Conservation (phyloP, 2,329 filamentous ascomycete genomes). For the Purpureocillium lavendulum region DNA sequence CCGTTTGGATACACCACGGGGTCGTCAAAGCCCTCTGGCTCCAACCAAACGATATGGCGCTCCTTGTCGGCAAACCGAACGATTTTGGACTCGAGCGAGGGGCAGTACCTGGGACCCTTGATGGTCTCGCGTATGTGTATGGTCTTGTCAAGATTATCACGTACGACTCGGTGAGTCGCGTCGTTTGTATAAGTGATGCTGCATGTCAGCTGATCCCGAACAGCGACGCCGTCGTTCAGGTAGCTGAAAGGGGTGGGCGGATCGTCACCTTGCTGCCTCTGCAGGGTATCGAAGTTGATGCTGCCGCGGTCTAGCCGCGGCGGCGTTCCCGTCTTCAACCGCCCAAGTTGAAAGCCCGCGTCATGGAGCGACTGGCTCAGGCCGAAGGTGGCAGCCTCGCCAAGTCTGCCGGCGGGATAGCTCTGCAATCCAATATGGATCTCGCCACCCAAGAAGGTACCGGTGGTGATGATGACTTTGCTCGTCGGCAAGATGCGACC, state of each 20-base stretch:
- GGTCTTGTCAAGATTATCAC: constrained; percentile 86
- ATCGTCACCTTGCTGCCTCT: constrained; percentile 72
- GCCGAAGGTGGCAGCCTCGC: constrained; percentile 86
- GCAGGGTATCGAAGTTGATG: constrained; percentile 68
- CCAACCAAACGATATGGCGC: constrained; percentile 88
- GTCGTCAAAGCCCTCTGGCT: constrained; percentile 88
- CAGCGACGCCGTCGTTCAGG: constrained; percentile 68
- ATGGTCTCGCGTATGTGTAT: constrained; percentile 95
- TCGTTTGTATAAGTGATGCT: constrained; percentile 83
- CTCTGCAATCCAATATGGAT: constrained; percentile 87
- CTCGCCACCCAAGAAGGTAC: constrained; percentile 90
- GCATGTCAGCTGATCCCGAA: constrained; percentile 77
- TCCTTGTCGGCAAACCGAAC: constrained; percentile 77
- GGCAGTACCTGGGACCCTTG: constrained; percentile 90
- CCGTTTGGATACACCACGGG: constrained; percentile 93
- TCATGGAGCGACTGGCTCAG: constrained; percentile 83
- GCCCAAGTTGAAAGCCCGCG: constrained; percentile 81
- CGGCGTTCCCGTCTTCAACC: constrained; percentile 92
- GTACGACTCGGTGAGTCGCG: constrained; percentile 72
- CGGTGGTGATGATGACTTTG: constrained; percentile 88
- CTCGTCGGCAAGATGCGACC: constrained; percentile 74
- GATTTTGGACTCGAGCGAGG: constrained; percentile 89
- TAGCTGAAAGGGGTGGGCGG: constrained; percentile 89
- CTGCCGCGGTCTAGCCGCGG: constrained; percentile 74
- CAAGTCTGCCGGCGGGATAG: constrained; percentile 84